Conservation (phyloP, 2,329 filamentous ascomycete genomes). For the Fusarium sp. region DNA sequence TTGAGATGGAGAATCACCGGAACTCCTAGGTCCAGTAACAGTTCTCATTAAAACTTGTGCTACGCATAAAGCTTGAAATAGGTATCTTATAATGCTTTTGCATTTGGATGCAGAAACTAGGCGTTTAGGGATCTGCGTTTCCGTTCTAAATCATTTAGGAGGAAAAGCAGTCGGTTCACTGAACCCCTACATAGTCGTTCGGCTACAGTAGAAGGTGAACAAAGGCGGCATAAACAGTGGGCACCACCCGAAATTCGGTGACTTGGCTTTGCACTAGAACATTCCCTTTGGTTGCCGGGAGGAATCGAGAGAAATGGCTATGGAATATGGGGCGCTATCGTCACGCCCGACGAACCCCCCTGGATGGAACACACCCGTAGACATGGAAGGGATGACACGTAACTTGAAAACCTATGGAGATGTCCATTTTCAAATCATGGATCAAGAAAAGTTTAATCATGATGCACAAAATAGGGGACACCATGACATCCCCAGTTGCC, state of each 20-base stretch:
- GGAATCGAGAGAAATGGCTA: background rate
- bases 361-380: background rate
- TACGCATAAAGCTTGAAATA: background rate
- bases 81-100: background rate
- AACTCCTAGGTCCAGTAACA: background rate
- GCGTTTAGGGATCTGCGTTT: background rate
- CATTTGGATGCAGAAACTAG: background rate
- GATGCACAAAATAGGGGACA: background rate
- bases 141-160: background rate
- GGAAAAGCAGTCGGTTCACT: background rate
- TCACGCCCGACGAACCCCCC: background rate
- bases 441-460: background rate
- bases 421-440: background rate
- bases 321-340: background rate
- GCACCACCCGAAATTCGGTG: background rate
- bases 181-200: background rate
- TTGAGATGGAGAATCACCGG: background rate
- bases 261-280: background rate
- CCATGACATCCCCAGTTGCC: background rate
- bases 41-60: background rate
- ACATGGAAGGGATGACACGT: background rate
- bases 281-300: background rate
- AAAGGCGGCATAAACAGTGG: background rate
- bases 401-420: background rate
- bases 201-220: background rate